These are phyloP conservation scores for Paecilomyces dactylethromorphus DNA, from an alignment of 2,329 filamentous ascomycete genomes.

Conservation along the genomic window DNA sequence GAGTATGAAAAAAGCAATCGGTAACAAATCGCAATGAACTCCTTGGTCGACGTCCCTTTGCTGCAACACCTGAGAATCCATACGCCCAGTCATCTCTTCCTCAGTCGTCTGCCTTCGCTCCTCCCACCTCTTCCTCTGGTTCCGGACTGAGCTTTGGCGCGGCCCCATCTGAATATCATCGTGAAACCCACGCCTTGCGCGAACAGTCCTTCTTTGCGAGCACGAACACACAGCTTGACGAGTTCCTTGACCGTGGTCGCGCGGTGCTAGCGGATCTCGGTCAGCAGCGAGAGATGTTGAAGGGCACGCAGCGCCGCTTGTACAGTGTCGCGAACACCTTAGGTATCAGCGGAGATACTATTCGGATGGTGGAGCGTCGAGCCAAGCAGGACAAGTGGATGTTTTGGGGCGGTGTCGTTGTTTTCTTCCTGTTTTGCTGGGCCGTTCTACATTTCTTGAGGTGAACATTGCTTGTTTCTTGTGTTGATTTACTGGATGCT, in stretches of 20 bases:
- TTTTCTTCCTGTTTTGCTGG: constrained; percentile 92
- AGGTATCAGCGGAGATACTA: constrained; percentile 90
- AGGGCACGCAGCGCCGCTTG: constrained; percentile 82
- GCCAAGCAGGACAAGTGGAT: constrained; percentile 98
- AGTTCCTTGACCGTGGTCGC: constrained; percentile 86
- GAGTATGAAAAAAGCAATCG: constrained; percentile 37
- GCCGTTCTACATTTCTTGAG: constrained; percentile 78
- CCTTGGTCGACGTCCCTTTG: constrained; percentile 73
- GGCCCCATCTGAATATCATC: constrained; percentile 50
- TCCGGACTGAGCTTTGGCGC: constrained; percentile 40
- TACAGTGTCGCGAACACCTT: constrained; percentile 93
- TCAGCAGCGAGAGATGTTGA: constrained; percentile 87
- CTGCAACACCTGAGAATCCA: constrained; percentile 84
- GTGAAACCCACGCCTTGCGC: constrained; percentile 76
- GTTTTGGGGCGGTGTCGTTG: constrained; percentile 76
- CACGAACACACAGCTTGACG: constrained; percentile 81
- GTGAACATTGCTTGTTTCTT: constrained; percentile 32
- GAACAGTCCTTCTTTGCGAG: constrained; percentile 82
- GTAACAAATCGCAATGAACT: constrained; percentile 73
- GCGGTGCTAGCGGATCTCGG: constrained; percentile 84
- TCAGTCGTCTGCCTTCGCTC: constrained; percentile 36
- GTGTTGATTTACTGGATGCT: too few species aligned
- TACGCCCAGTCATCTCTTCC: constrained; percentile 60
- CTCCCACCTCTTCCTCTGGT: constrained; percentile 22
- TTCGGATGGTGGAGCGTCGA: constrained; percentile 88